phyloP scores from a whole-genome alignment of 495 filamentous ascomycete species.

The Lasiosphaeriaceae sp. region DNA sequence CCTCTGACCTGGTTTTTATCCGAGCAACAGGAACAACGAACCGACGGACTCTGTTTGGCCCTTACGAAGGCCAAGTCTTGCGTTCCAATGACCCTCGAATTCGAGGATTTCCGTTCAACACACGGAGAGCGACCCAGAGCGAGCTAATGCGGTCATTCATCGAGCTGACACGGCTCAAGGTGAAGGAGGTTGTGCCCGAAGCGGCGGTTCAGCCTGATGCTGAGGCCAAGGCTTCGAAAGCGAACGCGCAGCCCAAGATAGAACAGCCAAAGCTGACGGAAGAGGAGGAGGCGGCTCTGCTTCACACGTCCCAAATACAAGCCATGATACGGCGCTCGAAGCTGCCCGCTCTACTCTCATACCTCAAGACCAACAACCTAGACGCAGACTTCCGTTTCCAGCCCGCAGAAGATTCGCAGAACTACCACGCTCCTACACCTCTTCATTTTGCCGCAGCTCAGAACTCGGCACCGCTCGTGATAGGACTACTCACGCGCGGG shows the following conservation, averaged over 20 bases:
- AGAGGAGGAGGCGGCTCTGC: conserved; percentile 72
- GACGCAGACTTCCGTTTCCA: conserved; percentile 72
- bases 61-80: conserved; percentile 84
- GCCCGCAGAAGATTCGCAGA: conserved; percentile 61
- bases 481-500: conserved; percentile 72
- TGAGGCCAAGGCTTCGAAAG: conserved; percentile 35
- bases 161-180: conserved; percentile 85
- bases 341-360: conserved; percentile 79
- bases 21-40: conserved; percentile 86
- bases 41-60: conserved; percentile 77
- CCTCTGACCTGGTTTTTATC: conserved; percentile 78
- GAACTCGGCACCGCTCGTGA: conserved; percentile 68
- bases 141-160: conserved; percentile 92
- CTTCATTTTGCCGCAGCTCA: conserved; percentile 81
- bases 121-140: conserved; percentile 86
- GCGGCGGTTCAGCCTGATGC: conserved; percentile 51
- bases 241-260: conserved; percentile 36
- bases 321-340: conserved; percentile 88
- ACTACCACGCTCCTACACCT: conserved; percentile 80
- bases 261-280: conserved; percentile 60
- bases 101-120: conserved; percentile 89
- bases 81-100: conserved; percentile 78
- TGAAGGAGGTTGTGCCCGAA: conserved; percentile 59
- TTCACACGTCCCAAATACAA: conserved; percentile 84
- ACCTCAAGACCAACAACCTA: conserved; percentile 72